Conservation (phyloP, 805 yeast species). For the Zygosaccharomyces rouxii region DNA sequence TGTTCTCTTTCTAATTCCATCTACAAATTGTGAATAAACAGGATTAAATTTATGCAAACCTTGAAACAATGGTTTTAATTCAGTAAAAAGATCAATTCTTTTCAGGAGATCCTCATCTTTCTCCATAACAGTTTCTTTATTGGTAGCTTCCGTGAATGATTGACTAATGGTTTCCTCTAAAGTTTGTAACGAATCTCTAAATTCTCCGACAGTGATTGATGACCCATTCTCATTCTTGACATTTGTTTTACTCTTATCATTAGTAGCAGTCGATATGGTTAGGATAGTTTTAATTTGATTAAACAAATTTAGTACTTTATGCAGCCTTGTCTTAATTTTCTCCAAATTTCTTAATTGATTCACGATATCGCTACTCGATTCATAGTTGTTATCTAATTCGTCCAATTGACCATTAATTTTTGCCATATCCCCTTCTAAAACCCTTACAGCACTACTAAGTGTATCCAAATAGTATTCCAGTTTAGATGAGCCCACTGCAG, state of each 20-base stretch:
- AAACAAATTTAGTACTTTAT: conserved; percentile 44
- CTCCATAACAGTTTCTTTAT: conserved; percentile 17
- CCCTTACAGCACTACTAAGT: conserved; percentile 51
- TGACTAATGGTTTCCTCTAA: conserved; percentile 44
- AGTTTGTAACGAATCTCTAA: conserved; percentile 40
- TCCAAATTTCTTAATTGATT: conserved; percentile 44
- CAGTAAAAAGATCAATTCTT: conserved; percentile 46
- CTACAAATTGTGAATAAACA: conserved; percentile 46
- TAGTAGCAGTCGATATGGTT: conserved; percentile 24
- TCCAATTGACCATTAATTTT: conserved; percentile 31
- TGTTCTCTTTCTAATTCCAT: conserved; percentile 38
- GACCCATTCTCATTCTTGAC: conserved; percentile 10
- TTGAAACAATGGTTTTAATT: conserved; percentile 50
- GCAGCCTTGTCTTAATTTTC: conserved; percentile 42
- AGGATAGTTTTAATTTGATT: conserved; percentile 42
- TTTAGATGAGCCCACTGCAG: conserved; percentile 45
- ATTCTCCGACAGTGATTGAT: conserved; percentile 28
- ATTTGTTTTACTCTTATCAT: conserved; percentile 5
- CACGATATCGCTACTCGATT: conserved; percentile 16
- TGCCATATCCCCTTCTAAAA: conserved; percentile 48
- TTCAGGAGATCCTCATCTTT: conserved; percentile 37
- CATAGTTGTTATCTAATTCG: conserved; percentile 22
- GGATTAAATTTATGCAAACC: conserved; percentile 48
- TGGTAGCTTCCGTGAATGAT: conserved; percentile 36
- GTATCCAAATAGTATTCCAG: conserved; percentile 64